Evolutionary conservation across 495 filamentous ascomycete genomes (phyloP), one percentile per base, ranked within the genome.

Genomic region (Penicillium ochrochloron): DNA sequence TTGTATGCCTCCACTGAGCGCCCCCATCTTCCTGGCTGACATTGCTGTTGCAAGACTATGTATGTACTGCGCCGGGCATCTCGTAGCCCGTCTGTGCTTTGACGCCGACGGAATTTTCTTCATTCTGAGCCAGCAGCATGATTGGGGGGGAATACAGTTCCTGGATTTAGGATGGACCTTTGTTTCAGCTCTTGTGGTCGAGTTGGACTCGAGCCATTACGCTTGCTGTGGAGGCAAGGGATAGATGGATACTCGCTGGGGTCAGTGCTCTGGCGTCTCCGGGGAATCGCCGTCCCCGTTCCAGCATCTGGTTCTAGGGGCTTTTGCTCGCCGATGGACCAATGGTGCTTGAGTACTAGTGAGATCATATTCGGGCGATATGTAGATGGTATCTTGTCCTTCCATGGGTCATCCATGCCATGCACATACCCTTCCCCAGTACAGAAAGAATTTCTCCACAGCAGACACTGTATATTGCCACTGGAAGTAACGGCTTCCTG

Each of bases 301-400:
- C 69, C 65, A 65, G 64, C 34, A 61, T 66, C 70, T 66, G 67
- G 57, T 64, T 65, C 29, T 52, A 66, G 63, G 63, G 59, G 61
- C 57, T 61, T 33, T 23, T 10, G 48, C 57, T 23, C 10, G 17
- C 53, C 68, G 70, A 73, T 65, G 35, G 29, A 19, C 70, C 70
- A 73, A 73, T 70, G 39, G 59, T 37, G n/a, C 29, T 6, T 11
- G 3, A 37, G 39, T 31, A 23, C 19, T 59, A 31, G 23, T 58
- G 33, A 56, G 39, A 61, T 67, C 59, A 17, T 33, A 53, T 53
- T 50, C 19, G 14, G 53, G 2, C 19, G 17, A 21, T 39, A 33
- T 25, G 50, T 15, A 27, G 25, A 29, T 37, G 17, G 33, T 3
- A 19, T 57, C 29, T 23, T 15, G 25, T n/a, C 10, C 57, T 33